A percentile compares a stretch with the other conserved stretches of the same genome.
Conservation (phyloP, 129 eudicot genomes). For the Deinandra increscens region DNA sequence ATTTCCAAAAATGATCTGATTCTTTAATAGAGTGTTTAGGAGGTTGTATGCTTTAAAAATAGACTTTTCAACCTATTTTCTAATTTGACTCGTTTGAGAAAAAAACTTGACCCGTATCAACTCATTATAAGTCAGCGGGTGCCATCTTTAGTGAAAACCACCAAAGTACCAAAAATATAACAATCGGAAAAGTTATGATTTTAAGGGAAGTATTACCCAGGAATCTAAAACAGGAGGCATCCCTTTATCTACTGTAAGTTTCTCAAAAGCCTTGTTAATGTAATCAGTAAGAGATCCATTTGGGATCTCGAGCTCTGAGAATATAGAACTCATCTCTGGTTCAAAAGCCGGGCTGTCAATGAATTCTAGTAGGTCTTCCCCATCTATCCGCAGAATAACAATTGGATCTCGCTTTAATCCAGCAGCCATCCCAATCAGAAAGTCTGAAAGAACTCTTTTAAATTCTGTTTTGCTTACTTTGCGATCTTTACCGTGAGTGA, state of each 20-base stretch:
- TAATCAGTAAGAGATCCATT: slow-evolving; percentile 50
- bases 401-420: slow-evolving; percentile 92
- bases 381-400: slow-evolving; percentile 90
- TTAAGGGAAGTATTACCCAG: slow-evolving; percentile 56
- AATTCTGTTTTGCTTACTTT: slow-evolving; percentile 81
- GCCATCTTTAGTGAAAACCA: background rate
- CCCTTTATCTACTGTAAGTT: slow-evolving; percentile 87
- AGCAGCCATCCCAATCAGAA: slow-evolving; percentile 93
- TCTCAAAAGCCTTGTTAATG: slow-evolving; percentile 69
- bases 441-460: slow-evolving; percentile 80
- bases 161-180: background rate
- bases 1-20: background rate
- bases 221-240: slow-evolving; percentile 96
- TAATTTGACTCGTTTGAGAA: background rate
- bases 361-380: slow-evolving; percentile 77
- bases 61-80: background rate
- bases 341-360: slow-evolving; percentile 57
- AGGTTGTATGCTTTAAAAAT: background rate
- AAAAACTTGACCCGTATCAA: background rate
- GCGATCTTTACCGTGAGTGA: slow-evolving; percentile 75
- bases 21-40: background rate
- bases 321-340: slow-evolving; percentile 58
- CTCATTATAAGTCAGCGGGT: background rate
- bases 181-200: background rate
- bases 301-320: slow-evolving; percentile 55